Conservation (phyloP, 495 filamentous ascomycete species). For the Podospora tetraspora region DNA sequence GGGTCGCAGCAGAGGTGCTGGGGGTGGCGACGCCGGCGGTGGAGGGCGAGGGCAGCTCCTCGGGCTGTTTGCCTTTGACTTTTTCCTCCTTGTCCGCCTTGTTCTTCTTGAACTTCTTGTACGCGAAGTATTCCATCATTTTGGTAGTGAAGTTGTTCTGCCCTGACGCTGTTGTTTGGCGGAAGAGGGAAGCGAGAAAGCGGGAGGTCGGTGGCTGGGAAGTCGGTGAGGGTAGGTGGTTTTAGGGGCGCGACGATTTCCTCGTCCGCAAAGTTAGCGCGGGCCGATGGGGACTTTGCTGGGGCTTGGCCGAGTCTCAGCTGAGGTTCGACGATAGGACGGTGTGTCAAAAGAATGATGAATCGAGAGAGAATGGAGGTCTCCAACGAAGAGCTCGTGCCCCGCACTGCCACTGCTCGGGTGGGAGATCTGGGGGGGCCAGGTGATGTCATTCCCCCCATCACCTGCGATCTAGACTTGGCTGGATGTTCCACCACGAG, state of each 20-base stretch:
- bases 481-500: neutral
- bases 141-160: conserved; percentile 8
- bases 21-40: neutral
- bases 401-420: conserved; percentile 6
- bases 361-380: neutral
- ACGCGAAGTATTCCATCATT: conserved; percentile 42
- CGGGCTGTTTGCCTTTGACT: conserved; percentile 22
- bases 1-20: neutral
- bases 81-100: conserved; percentile 35
- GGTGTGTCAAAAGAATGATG: neutral
- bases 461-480: neutral
- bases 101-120: conserved; percentile 43
- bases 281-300: neutral
- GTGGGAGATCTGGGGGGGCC: neutral
- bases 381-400: neutral
- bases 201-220: neutral
- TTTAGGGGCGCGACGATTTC: neutral
- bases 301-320: conserved; percentile 7
- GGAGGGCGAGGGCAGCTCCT: conserved; percentile 9
- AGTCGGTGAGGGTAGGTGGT: neutral
- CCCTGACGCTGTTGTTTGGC: neutral
- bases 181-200: neutral
- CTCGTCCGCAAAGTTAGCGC: neutral
- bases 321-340: neutral
- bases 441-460: conserved; percentile 8